These are phyloP conservation scores for Fusarium anguioides DNA, from an alignment of 2,329 filamentous ascomycete species.

Conservation along the genomic window DNA sequence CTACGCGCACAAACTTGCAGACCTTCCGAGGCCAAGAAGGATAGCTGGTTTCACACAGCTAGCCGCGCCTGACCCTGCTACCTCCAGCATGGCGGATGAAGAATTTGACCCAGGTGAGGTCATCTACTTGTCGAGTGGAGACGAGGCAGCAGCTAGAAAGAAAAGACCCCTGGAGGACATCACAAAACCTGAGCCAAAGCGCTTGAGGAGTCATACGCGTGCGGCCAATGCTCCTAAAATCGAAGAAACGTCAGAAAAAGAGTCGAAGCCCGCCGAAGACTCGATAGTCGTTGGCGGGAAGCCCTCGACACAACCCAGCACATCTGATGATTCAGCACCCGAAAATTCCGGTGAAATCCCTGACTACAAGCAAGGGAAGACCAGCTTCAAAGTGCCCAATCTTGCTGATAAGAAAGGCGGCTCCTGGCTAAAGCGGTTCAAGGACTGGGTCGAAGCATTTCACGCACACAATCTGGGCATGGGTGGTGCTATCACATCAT, in stretches of 20 bases:
- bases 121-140: conserved; percentile 43
- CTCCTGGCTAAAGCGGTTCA: conserved; percentile 51
- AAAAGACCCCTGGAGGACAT: conserved; percentile 47
- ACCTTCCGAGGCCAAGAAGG: not conserved
- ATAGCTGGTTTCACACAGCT: not conserved
- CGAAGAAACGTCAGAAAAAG: conserved; percentile 37
- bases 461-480: conserved; percentile 42
- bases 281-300: conserved; percentile 6
- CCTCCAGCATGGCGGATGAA: conserved; percentile 26
- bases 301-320: conserved; percentile 2
- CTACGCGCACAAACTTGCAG: not conserved
- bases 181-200: conserved; percentile 37
- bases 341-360: conserved; percentile 34
- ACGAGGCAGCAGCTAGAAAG: conserved; percentile 37
- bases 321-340: conserved; percentile 16
- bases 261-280: conserved; percentile 14
- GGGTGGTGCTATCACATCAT: conserved; percentile 39
- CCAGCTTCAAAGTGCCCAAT: conserved; percentile 45
- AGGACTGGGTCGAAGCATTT: conserved; percentile 51
- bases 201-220: conserved; percentile 27
- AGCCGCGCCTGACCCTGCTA: not conserved
- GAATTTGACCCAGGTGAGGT: conserved; percentile 39
- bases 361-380: conserved; percentile 34
- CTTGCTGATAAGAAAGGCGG: conserved; percentile 45
- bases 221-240: conserved; percentile 25